Percentiles rank a stretch among this genome's conserved stretches.
These are phyloP conservation scores for Mariannaea elegans DNA, from an alignment of 2,329 filamentous ascomycete species.

Conservation along the genomic window DNA sequence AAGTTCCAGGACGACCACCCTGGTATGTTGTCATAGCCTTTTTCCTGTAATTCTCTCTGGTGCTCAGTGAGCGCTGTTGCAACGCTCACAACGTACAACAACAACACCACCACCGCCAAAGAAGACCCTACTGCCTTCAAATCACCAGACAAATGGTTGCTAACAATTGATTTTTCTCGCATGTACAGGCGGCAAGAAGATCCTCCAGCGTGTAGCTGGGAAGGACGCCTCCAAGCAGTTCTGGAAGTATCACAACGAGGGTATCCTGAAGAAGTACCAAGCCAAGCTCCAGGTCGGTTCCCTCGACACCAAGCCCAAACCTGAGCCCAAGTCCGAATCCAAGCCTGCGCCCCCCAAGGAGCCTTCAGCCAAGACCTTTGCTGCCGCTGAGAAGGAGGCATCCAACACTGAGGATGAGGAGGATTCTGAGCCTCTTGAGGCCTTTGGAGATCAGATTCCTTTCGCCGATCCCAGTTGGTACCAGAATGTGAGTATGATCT, in stretches of 20 bases:
- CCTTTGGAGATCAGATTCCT: conserved; percentile 86
- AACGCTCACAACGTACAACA: no score
- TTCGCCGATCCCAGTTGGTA: conserved; percentile 96
- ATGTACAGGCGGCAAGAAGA: conserved; percentile 67
- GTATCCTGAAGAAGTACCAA: conserved; percentile 88
- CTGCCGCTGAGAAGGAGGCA: conserved; percentile 55
- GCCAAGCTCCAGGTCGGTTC: conserved; percentile 83
- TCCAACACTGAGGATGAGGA: conserved; percentile 45
- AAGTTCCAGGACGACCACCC: conserved; percentile 88
- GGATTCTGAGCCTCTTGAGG: conserved; percentile 78
- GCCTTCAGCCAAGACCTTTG: conserved; percentile 47
- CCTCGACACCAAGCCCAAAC: conserved; percentile 84
- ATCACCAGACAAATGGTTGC: conserved; percentile 5
- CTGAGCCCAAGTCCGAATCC: conserved; percentile 55
- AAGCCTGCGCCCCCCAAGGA: conserved; percentile 43
- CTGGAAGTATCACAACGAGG: conserved; percentile 84
- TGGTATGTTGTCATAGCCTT: conserved; percentile 58
- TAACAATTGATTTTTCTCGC: conserved; percentile 15
- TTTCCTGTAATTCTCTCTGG: neutral
- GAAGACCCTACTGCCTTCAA: no score
- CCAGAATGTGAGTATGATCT: conserved; percentile 73
- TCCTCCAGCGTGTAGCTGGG: conserved; percentile 68
- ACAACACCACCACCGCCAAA: no score
- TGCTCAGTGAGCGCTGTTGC: no score
- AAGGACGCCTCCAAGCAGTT: conserved; percentile 75